Conservation (phyloP, 2,329 filamentous ascomycete genomes). For the Decorospora gaudefroyi region DNA sequence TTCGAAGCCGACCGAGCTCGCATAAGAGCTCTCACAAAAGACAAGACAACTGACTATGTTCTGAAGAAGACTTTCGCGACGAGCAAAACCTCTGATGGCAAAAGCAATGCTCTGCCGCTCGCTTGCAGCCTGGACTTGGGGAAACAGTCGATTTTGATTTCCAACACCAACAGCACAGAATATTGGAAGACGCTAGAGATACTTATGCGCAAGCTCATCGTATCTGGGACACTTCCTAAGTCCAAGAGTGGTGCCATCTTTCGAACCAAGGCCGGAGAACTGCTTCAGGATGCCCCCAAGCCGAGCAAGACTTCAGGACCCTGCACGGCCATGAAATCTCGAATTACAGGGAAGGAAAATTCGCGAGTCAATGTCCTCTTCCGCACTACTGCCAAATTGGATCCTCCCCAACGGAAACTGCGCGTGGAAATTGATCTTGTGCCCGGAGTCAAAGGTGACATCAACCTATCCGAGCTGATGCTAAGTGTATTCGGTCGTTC, state of each 20-base stretch:
- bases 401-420: background rate
- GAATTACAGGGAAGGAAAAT: background rate
- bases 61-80: background rate
- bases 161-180: background rate
- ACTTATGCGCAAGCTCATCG: background rate
- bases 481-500: background rate
- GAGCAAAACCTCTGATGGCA: background rate
- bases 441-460: background rate
- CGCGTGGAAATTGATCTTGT: background rate
- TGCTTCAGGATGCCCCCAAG: background rate
- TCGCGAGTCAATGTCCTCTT: background rate
- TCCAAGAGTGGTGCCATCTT: background rate
- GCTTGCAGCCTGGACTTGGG: background rate
- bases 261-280: background rate
- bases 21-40: background rate
- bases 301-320: background rate
- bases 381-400: background rate
- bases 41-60: background rate
- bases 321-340: background rate
- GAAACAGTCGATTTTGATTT: background rate
- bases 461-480: background rate
- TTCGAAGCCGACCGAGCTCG: background rate
- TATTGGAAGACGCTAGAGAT: conserved; percentile 1
- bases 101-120: background rate
- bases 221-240: no score